Conservation (phyloP, 129 eudicot species). For the Escallonia rubra region DNA sequence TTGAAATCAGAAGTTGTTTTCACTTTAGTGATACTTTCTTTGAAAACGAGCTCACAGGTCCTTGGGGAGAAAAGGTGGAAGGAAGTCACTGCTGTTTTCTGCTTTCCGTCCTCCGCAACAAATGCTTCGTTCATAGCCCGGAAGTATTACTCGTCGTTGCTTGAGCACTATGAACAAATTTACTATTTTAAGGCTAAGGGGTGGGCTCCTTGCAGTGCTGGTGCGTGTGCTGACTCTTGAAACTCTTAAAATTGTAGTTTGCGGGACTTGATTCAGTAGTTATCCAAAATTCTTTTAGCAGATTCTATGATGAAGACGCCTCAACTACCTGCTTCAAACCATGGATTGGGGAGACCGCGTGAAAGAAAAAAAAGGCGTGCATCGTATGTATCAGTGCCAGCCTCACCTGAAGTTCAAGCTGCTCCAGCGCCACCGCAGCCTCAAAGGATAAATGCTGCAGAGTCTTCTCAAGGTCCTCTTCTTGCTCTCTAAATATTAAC, state of each 20-base stretch:
- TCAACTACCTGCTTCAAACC: conserved; percentile 23
- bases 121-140: conserved; percentile 87
- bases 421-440: conserved; percentile 13
- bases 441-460: conserved; percentile 10
- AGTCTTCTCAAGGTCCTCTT: conserved; percentile 35
- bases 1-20: no score
- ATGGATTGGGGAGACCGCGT: conserved; percentile 8
- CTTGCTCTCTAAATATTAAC: background rate
- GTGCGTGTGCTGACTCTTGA: conserved; percentile 27
- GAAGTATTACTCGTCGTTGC: conserved; percentile 69
- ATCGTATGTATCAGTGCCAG: background rate
- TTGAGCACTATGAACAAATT: conserved; percentile 81
- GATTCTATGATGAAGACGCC: conserved; percentile 48
- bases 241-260: background rate
- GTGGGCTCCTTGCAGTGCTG: conserved; percentile 52
- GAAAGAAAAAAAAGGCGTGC: no score
- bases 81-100: conserved; percentile 71
- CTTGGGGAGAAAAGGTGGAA: conserved; percentile 80
- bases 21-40: no score
- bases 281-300: conserved; percentile 13
- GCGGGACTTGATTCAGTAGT: background rate
- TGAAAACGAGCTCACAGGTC: conserved; percentile 36
- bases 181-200: conserved; percentile 72
- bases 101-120: conserved; percentile 94
- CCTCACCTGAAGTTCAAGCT: conserved; percentile 28